Evolutionary conservation across 1,284 basidiomycete genomes (phyloP).

Genomic region (Papiliotrema laurentii): DNA sequence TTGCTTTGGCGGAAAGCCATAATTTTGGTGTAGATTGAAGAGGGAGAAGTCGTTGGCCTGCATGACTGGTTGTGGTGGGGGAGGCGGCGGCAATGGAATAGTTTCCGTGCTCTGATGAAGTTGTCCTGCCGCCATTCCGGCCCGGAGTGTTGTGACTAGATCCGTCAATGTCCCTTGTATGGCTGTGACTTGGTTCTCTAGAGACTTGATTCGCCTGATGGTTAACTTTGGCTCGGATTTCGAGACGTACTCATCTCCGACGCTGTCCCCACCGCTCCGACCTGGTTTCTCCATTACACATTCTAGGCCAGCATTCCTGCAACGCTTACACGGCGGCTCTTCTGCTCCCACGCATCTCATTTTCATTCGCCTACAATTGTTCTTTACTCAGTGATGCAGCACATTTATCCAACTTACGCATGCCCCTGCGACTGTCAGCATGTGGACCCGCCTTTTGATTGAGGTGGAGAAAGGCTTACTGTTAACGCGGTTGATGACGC

Average conservation of each 20-base stretch:
- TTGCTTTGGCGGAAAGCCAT: slow-evolving; percentile 13
- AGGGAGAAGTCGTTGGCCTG: slow-evolving; percentile 1
- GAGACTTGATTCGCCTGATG: slow-evolving; percentile 74
- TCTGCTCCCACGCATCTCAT: slow-evolving; percentile 68
- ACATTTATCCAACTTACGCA: slow-evolving; percentile 27
- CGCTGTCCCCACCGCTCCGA: slow-evolving; percentile 58
- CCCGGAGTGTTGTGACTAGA: slow-evolving; percentile 56
- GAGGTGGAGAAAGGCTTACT: slow-evolving; percentile 33
- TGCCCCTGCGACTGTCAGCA: slow-evolving; percentile 34
- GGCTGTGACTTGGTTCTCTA: slow-evolving; percentile 75
- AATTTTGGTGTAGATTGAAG: slow-evolving; percentile 2
- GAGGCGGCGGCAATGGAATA: neutral
- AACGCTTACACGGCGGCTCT: slow-evolving; percentile 87
- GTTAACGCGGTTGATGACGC: slow-evolving; percentile 45
- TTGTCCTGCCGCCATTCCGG: slow-evolving; percentile 16
- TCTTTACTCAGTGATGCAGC: slow-evolving; percentile 21
- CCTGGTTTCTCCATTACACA: slow-evolving; percentile 90
- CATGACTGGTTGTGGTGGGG: neutral
- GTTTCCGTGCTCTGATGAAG: slow-evolving; percentile 5
- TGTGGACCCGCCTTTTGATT: neutral
- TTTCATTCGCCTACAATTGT: slow-evolving; percentile 51
- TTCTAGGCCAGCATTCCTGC: slow-evolving; percentile 75
- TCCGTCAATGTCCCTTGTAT: slow-evolving; percentile 76
- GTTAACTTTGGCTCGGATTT: slow-evolving; percentile 1
- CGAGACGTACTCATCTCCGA: slow-evolving; percentile 66